Base-by-base conservation (phyloP, 2,329 filamentous ascomycete genomes). In the Monosporascus sp. region DNA sequence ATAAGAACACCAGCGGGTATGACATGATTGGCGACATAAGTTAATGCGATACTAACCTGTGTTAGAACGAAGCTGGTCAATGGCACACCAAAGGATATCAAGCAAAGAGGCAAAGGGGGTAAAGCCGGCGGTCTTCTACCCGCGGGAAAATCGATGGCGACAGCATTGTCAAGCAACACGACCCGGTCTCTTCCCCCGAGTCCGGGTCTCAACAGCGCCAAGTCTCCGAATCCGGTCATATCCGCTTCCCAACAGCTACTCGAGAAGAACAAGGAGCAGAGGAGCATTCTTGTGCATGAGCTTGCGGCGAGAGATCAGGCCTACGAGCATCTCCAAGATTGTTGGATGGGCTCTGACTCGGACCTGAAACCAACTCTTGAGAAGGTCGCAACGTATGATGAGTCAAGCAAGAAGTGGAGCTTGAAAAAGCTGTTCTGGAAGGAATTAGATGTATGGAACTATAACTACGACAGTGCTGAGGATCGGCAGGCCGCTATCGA, bases 381-480 rank as follows among this genome's bases (percentile, higher is more conserved):
- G 48, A 86, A 85, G 68, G 80, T 83, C 22, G 83, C 80, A 31
- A 77, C 80, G 53, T 74, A 75, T 51, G 73, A 78, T 53, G 57
- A 72, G 5, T 66, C 71, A 2, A 70, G 70, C 5, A 74, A 79
- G 55, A 82, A 75, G 58, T 86, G 79, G 75, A 68, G 72, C 36
- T 68, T 86, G 59, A 76, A 78, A 55, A 82, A 80, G 68, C 69
- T 73, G 24, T 81, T 76, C 56, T 86, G 79, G 77, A 84, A 79
- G 66, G 83, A 86, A 57, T 73, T 86, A 15, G 82, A 86, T 58
- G 80, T 85, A 22, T 86, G 80, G 76, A 78, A 75, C 53, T 84
- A 84, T 64, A 70, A 78, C 27, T 86, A 86, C 62, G 71, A 73
- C 45, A 72, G 66, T 38, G 68, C 75, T 18, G 75, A 79, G 34